Base-by-base conservation (phyloP, 2,329 filamentous ascomycete species). In the Furcasterigmium sp. region DNA sequence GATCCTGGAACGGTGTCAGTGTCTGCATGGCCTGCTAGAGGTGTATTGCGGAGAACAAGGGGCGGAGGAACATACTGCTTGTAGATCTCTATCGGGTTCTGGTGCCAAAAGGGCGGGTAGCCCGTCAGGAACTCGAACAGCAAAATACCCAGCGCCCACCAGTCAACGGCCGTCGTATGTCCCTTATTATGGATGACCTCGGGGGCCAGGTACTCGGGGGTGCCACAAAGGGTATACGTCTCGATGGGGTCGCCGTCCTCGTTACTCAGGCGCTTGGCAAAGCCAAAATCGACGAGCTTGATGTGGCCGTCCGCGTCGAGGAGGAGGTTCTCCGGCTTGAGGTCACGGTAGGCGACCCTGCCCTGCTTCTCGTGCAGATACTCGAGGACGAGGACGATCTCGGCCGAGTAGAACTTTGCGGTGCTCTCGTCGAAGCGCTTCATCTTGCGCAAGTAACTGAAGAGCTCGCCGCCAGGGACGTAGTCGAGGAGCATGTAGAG, bases 81-180 rank as follows among this genome's bases (percentile, higher is more conserved):
- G 65, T 91, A 91, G 46, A 91, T 91, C 60, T 91, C 87, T 51
- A 91, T 87, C 2, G 87, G 87, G 51, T 90, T 91, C 51, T 87
- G 82, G 57, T 91, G 84, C 85, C 87, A 93, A 59, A 91, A 93
- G 1, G 87, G 87, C 13, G 87, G 87, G 57, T 91, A 90, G 21
- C 87, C 87, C 9, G 87, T 89, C 39, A 91, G 68, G 58, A 91
- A 91, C 59, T 93, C 87, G 62, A 89, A 91, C 46, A 91, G 82
- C 44, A 93, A 65, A 52, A 91, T 90, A 20, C 87, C 87, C 52
- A 93, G 72, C 1, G 87, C 87, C 87, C 87, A 91, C 87, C 87
- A 91, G 68, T 91, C 87, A 28, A 91, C 87, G 13, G 87, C 85
- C 3, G 78, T 82, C 3, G 78, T 83, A 57, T 85, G 81, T 11